Conservation (phyloP, 2,329 filamentous ascomycete genomes). For the Paracorniculantispora psalliotae region DNA sequence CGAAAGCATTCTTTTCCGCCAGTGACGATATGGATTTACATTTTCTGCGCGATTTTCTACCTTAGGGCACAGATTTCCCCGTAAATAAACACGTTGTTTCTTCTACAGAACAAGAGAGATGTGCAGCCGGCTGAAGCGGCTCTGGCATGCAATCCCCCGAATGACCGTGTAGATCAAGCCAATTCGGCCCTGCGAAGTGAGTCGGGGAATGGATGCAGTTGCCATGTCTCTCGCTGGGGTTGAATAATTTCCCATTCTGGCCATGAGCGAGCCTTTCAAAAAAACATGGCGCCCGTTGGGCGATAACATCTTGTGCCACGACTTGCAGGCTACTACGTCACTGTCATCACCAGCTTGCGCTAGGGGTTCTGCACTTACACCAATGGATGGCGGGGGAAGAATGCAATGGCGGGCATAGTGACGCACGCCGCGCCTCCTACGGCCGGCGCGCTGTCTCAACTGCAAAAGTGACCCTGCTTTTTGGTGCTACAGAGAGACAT, state of each 20-base stretch:
- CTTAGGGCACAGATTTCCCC: neutral
- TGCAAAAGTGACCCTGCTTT: neutral
- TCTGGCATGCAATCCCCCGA: neutral
- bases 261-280: neutral
- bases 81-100: neutral
- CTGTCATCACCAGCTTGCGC: neutral
- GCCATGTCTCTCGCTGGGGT: neutral
- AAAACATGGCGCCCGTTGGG: neutral
- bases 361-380: neutral
- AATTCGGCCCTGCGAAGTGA: neutral
- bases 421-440: constrained; percentile 7
- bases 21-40: neutral
- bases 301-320: neutral
- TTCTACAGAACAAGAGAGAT: neutral
- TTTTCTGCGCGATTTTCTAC: constrained; percentile 1
- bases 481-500: neutral
- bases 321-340: neutral
- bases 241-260: neutral
- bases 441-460: too few species aligned
- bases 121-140: neutral
- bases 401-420: constrained; percentile 4
- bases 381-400: neutral
- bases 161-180: neutral
- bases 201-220: neutral
- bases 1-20: neutral